These are phyloP conservation scores for Trypanosoma caninum DNA, from an alignment of 208 protist genomes.

Conservation along the genomic window DNA sequence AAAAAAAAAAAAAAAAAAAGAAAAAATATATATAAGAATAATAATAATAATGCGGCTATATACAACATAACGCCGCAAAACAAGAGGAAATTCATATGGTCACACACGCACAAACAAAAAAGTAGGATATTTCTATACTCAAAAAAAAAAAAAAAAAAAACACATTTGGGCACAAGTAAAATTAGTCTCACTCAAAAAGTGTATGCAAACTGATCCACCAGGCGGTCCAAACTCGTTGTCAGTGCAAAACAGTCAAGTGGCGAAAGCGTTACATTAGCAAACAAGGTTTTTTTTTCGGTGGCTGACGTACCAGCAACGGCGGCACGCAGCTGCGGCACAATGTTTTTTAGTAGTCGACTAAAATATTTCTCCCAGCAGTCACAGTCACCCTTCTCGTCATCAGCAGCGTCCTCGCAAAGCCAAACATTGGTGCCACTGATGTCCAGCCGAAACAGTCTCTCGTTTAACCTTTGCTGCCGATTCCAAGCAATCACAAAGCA, in stretches of 20 bases:
- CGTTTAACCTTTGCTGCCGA: background rate
- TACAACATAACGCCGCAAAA: no score
- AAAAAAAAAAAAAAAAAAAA: slow-evolving; percentile 21
- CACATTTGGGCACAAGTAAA: background rate
- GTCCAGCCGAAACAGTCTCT: slow-evolving; percentile 14
- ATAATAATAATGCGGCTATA: no score
- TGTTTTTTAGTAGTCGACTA: background rate
- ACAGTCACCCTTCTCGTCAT: background rate
- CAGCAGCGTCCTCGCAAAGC: background rate
- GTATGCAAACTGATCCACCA: slow-evolving; percentile 12
- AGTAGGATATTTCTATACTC: no score
- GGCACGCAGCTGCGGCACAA: slow-evolving; percentile 9
- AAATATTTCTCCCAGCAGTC: slow-evolving; percentile 12
- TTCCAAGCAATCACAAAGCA: slow-evolving; percentile 25
- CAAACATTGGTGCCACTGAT: background rate
- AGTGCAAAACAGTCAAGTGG: slow-evolving; percentile 39
- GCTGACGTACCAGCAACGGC: background rate
- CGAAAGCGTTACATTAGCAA: background rate
- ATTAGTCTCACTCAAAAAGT: slow-evolving; percentile 4
- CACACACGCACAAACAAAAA: no score
- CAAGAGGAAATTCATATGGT: no score
- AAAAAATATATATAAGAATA: slow-evolving; percentile 5
- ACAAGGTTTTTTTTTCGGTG: background rate
- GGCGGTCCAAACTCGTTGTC: slow-evolving; percentile 27
- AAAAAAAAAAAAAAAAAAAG: slow-evolving; percentile 21